phyloP scores from a whole-genome alignment of 352 stramenopile genomes.

The Peronospora belbahrii region DNA sequence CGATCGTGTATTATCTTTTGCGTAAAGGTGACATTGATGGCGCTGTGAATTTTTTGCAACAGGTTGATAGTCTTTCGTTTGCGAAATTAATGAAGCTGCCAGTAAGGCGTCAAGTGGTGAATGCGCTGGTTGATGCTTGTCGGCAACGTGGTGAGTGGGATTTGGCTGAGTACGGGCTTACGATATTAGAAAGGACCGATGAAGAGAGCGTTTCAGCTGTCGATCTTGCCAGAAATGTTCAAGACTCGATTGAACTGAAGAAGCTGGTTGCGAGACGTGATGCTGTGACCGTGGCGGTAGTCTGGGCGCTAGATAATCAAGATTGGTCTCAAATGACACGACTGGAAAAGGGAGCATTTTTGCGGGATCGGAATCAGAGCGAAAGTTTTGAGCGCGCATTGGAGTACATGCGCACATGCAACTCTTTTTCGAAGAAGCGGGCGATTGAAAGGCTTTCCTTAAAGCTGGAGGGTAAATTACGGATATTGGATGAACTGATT shows the following conservation, averaged over 20 bases:
- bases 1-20: constrained; percentile 39
- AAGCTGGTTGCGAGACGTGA: constrained; percentile 17
- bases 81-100: constrained; percentile 6
- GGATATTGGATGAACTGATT: constrained; percentile 35
- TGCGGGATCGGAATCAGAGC: constrained; percentile 10
- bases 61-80: constrained; percentile 7
- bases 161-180: constrained; percentile 16
- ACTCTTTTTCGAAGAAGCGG: background rate
- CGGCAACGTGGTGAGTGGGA: constrained; percentile 34
- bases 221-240: background rate
- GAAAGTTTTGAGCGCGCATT: constrained; percentile 21
- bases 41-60: constrained; percentile 25
- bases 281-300: constrained; percentile 10
- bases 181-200: constrained; percentile 3
- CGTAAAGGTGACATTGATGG: constrained; percentile 20
- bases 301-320: constrained; percentile 17
- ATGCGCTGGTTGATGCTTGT: constrained; percentile 45
- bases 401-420: constrained; percentile 8
- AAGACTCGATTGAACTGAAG: constrained; percentile 7
- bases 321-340: constrained; percentile 17
- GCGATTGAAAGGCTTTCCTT: constrained; percentile 18
- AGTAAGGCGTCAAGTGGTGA: constrained; percentile 25
- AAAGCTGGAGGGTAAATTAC: constrained; percentile 23
- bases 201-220: background rate
- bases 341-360: constrained; percentile 10